Evolutionary conservation across 495 filamentous ascomycete genomes (phyloP).

Genomic region (Hypoxylon perforatum): DNA sequence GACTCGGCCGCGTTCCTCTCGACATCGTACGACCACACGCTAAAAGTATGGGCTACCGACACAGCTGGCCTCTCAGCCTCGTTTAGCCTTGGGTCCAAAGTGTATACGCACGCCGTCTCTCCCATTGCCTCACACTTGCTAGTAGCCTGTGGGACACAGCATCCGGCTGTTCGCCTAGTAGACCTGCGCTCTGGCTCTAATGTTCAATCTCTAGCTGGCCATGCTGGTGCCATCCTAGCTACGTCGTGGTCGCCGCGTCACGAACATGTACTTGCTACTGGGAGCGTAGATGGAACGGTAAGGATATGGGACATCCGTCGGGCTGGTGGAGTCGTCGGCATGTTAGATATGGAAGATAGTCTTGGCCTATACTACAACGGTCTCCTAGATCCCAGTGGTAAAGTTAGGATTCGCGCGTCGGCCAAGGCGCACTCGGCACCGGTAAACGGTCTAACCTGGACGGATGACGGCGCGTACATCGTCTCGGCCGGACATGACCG

Average conservation of each 20-base stretch:
- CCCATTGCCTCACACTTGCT: slow-evolving; percentile 77
- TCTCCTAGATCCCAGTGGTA: slow-evolving; percentile 42
- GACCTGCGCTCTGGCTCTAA: slow-evolving; percentile 81
- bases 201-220: slow-evolving; percentile 79
- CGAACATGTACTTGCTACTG: slow-evolving; percentile 82
- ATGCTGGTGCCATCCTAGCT: slow-evolving; percentile 75
- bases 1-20: slow-evolving; percentile 83
- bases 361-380: slow-evolving; percentile 62
- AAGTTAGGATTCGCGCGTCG: slow-evolving; percentile 50
- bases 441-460: slow-evolving; percentile 87
- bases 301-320: slow-evolving; percentile 87
- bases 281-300: slow-evolving; percentile 79
- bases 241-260: slow-evolving; percentile 82
- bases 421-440: slow-evolving; percentile 78
- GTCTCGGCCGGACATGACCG: slow-evolving; percentile 84
- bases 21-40: slow-evolving; percentile 82
- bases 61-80: slow-evolving; percentile 68
- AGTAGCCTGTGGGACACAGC: slow-evolving; percentile 85
- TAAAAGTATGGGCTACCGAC: slow-evolving; percentile 81
- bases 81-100: slow-evolving; percentile 76
- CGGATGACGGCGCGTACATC: slow-evolving; percentile 76
- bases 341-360: slow-evolving; percentile 84
- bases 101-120: slow-evolving; percentile 81
- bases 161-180: slow-evolving; percentile 80
- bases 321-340: slow-evolving; percentile 74